Base-by-base conservation (phyloP, 2,329 filamentous ascomycete species). In the Cryoendolithus antarcticus region DNA sequence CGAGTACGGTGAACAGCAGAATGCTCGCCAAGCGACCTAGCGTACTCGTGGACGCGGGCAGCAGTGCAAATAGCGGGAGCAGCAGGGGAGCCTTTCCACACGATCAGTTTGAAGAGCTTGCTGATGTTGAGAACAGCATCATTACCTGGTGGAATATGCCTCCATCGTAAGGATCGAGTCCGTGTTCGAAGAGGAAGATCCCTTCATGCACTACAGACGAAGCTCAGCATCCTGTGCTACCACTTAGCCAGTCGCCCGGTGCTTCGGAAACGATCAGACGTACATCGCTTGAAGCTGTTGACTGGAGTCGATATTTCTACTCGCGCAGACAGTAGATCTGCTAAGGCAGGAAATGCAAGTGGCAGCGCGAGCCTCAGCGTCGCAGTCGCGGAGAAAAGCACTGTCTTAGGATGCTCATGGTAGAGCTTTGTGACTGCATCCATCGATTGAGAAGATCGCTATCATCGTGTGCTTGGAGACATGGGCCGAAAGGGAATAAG, bases 221-320 rank as follows among this genome's bases (percentile, higher is more conserved):
- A 12, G 47, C 49, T 56, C 51, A 57, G 54, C 52, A 19, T 52
- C 44, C 46, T 53, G 45, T 37, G 34, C 39, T 12, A 9, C 32
- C 30, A 11, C 46, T 44, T 41, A 46, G 44, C 45, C 42, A 27
- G 5, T 15, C 24, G 34, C 27, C 10, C n/a, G 15, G n/a, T 28
- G 5, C 33, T 24, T 27, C 31, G 8, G 12, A 12, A 4, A 10
- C 21, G 32, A 24, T 29, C 34, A 34, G 11, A 63, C 81, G 62
- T 71, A 93, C 88, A 70, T 75, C 91, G 77, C 69, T 96, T 96
- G 74, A 95, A 98, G 73, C 89, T 94, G 52, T 86, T 95, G 34
- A 96, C 82, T 30, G 91, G 89, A 13, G 91, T 98, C 33, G 91
- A 95, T 55, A 98, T 82, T 69, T 98, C 91, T 53, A 95, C 91